Evolutionary conservation across 805 yeast genomes (phyloP).

Genomic region (Metschnikowia noctiluminum): DNA sequence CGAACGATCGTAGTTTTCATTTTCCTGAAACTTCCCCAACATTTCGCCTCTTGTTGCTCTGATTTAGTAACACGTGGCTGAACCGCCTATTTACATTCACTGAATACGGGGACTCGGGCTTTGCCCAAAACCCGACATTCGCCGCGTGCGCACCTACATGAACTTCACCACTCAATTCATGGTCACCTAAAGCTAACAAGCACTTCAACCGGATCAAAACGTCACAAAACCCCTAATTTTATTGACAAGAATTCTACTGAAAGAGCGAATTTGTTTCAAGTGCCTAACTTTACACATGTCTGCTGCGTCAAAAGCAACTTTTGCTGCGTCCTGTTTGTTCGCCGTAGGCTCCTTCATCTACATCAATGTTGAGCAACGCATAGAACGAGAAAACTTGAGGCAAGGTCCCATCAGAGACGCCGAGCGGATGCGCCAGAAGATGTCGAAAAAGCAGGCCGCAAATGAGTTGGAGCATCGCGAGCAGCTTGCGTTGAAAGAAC

Average conservation of each 20-base stretch:
- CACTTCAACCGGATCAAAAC: not conserved
- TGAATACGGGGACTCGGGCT: too few relatives aligned
- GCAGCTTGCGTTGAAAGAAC: constrained; percentile 57
- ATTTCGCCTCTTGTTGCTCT: too few relatives aligned
- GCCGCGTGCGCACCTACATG: not conserved
- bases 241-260: too few relatives aligned
- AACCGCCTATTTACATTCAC: too few relatives aligned
- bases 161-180: not conserved
- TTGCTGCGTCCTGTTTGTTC: constrained; percentile 53
- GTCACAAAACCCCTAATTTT: too few relatives aligned
- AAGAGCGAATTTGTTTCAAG: too few relatives aligned
- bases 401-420: constrained; percentile 88
- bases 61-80: too few relatives aligned
- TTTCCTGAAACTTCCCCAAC: too few relatives aligned
- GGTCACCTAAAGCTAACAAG: not conserved
- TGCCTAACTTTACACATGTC: constrained; percentile 45
- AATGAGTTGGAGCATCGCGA: constrained; percentile 65
- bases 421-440: constrained; percentile 47
- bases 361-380: constrained; percentile 66
- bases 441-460: constrained; percentile 41
- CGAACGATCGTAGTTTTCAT: too few relatives aligned
- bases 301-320: constrained; percentile 72
- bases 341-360: constrained; percentile 61
- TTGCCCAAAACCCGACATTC: not conserved
- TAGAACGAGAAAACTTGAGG: constrained; percentile 68